Conservation (phyloP, 768 basidiomycete species). For the Lactarius hengduanensis region DNA sequence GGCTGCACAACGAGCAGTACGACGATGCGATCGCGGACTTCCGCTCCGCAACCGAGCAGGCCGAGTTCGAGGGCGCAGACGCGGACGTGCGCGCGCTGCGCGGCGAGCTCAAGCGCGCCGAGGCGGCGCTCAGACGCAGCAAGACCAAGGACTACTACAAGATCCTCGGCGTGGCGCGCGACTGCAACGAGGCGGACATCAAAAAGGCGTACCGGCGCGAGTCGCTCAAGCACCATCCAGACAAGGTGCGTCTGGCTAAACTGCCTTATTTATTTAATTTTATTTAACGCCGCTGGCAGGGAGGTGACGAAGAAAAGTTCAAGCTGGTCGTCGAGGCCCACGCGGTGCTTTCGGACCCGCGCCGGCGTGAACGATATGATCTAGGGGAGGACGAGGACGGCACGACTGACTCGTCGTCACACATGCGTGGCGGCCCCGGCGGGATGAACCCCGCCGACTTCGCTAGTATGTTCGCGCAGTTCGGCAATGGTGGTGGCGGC, state of each 20-base stretch:
- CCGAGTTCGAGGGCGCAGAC: slow-evolving; percentile 59
- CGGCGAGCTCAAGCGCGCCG: slow-evolving; percentile 74
- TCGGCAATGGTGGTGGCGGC: slow-evolving; percentile 12
- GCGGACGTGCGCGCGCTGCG: slow-evolving; percentile 61
- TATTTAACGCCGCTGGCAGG: slow-evolving; percentile 41
- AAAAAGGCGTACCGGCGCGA: slow-evolving; percentile 91
- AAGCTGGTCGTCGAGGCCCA: slow-evolving; percentile 85
- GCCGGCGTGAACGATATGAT: slow-evolving; percentile 72
- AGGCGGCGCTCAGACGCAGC: slow-evolving; percentile 78
- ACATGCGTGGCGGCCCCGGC: slow-evolving; percentile 30
- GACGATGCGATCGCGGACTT: slow-evolving; percentile 74
- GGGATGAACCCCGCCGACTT: slow-evolving; percentile 40
- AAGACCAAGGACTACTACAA: slow-evolving; percentile 92
- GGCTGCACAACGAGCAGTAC: slow-evolving; percentile 71
- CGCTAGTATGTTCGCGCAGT: slow-evolving; percentile 28
- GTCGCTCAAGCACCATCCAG: slow-evolving; percentile 81
- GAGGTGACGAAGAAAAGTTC: slow-evolving; percentile 96
- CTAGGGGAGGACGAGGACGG: slow-evolving; percentile 81
- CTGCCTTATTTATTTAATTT: background rate
- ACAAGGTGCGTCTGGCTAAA: slow-evolving; percentile 53
- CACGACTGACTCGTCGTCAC: slow-evolving; percentile 37
- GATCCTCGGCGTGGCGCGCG: slow-evolving; percentile 60
- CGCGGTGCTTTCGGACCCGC: slow-evolving; percentile 76
- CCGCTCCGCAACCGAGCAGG: slow-evolving; percentile 74
- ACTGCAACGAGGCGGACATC: slow-evolving; percentile 68